Evolutionary conservation across 2,329 filamentous ascomycete species (phyloP).

Genomic region (Cytospora paraplurivora): DNA sequence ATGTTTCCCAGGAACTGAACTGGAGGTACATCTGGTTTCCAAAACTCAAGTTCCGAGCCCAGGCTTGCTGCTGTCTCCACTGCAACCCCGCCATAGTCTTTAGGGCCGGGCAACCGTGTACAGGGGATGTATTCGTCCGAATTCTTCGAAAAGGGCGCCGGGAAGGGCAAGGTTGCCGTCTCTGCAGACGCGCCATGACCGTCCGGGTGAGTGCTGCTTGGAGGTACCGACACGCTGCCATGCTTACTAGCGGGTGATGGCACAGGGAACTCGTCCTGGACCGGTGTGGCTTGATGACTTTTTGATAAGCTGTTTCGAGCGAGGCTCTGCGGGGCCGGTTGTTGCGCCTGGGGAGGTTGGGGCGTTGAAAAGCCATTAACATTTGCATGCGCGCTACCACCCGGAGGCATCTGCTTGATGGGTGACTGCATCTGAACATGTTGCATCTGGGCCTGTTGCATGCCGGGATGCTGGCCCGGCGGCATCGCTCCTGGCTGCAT

Average conservation of each 20-base stretch:
- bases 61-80: constrained; percentile 65
- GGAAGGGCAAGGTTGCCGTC: constrained; percentile 35
- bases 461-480: constrained; percentile 44
- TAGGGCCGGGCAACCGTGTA: constrained; percentile 40
- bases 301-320: constrained; percentile 55
- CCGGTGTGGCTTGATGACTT: constrained; percentile 49
- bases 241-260: constrained; percentile 50
- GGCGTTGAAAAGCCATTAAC: constrained; percentile 54
- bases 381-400: constrained; percentile 45
- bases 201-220: constrained; percentile 40
- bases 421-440: constrained; percentile 45
- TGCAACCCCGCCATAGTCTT: constrained; percentile 64
- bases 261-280: constrained; percentile 45
- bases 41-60: constrained; percentile 65
- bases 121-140: constrained; percentile 59
- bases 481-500: constrained; percentile 45
- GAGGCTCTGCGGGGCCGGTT: constrained; percentile 47
- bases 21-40: constrained; percentile 74
- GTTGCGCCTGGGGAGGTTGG: constrained; percentile 47
- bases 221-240: constrained; percentile 45
- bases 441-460: constrained; percentile 45
- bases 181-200: constrained; percentile 33
- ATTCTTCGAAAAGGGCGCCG: constrained; percentile 44
- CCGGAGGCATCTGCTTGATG: constrained; percentile 49
- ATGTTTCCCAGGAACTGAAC: constrained; percentile 81